Evolutionary conservation across 2,329 filamentous ascomycete species (phyloP), one percentile per base, ranked within the genome.

Genomic region (Cucurbitaria berberidis): DNA sequence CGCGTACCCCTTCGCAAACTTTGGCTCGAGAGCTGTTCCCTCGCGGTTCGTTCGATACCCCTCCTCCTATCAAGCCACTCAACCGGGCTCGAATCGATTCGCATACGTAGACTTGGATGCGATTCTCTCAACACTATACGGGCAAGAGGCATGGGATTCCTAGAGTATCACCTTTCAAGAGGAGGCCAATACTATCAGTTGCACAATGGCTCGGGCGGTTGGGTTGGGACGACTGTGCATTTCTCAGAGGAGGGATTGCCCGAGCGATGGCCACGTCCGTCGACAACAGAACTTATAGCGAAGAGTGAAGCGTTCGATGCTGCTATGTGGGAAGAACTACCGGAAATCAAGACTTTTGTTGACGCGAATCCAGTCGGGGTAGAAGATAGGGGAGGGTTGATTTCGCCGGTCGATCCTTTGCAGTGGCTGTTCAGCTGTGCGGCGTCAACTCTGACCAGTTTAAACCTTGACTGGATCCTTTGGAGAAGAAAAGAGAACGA

Each of bases 11-110:
- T 80, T 13, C 69, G 74, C 10, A 75, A 68, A 45, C 68, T 81
- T 5, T 81, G 79, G 79, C 64, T 81, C 3, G 79, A 81, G 48
- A 78, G 74, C 46, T 78, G 76, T 51, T 73, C 71, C 15, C 64
- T 68, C 9, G 67, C 69, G 5, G 66, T 68, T 1, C 45, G 59
- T 11, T 48, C 59, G 3, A 48, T 61, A 13, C 48, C 34, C 15
- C 57, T 66, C 26, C 57, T 63, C 3, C 43, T 60, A 1, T 30
- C 56, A 16, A 15, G 69, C 5, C 56, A 72, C 39, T 65, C 71
- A 2, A 59, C 54, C 7, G 74, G 71, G 0, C 62, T 81, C 2
- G 70, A 80, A 48, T 77, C 71, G 29, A 52, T 81, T 19, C 73
- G 78, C 2, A 57, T 80, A 32, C 72, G 78, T 24, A 68, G 78